Conservation (phyloP, 2,329 filamentous ascomycete species). For the Venturia oleaginea region DNA sequence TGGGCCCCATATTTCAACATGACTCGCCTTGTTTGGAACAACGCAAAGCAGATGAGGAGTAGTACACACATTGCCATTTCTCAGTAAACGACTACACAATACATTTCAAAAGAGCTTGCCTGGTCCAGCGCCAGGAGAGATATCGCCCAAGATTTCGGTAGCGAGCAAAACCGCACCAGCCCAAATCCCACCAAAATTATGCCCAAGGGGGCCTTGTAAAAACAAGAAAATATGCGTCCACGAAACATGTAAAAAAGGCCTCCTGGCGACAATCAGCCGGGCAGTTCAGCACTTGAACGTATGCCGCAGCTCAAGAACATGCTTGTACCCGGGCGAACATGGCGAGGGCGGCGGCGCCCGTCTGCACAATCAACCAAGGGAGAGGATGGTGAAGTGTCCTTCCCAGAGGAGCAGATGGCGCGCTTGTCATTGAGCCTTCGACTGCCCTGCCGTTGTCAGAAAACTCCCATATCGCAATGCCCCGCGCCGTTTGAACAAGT, state of each 20-base stretch:
- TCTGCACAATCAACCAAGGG: not conserved
- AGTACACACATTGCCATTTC: not conserved
- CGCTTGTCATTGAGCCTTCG: not conserved
- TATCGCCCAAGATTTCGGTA: not conserved
- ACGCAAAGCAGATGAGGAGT: too few species aligned
- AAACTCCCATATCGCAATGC: not conserved
- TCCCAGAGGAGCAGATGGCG: not conserved
- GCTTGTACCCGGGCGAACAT: not conserved
- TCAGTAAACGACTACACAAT: not conserved
- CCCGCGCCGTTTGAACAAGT: not conserved
- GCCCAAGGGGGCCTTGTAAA: not conserved
- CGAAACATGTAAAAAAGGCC: not conserved
- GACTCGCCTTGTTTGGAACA: too few species aligned
- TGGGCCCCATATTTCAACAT: too few species aligned
- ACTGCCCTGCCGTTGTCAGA: not conserved
- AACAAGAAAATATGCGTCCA: not conserved
- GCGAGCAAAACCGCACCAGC: not conserved
- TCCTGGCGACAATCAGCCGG: not conserved
- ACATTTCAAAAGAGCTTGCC: not conserved
- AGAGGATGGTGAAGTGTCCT: not conserved
- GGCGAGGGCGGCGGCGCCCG: not conserved
- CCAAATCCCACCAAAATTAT: not conserved
- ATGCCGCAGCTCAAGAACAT: constrained; percentile 3
- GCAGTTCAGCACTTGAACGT: constrained; percentile 7
- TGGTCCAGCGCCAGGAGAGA: not conserved